phyloP scores from a whole-genome alignment of 306 rosid genomes.

The Cotoneaster glaucophyllus region DNA sequence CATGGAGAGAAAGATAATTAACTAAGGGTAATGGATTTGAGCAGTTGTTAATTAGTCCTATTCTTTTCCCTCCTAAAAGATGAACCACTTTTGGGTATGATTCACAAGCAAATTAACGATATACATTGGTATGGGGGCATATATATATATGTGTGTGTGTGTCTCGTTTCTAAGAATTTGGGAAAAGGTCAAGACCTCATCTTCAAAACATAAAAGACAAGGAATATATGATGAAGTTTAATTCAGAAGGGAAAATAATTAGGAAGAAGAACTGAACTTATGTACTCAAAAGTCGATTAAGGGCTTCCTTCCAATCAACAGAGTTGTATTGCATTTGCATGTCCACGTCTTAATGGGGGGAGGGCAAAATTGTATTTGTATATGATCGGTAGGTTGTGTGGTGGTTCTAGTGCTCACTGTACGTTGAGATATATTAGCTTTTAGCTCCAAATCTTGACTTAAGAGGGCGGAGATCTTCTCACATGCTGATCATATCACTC shows the following conservation, averaged over 20 bases:
- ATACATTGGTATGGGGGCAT: not conserved
- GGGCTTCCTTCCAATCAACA: too few species aligned
- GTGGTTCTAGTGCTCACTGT: not conserved
- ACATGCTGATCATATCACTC: conserved; percentile 49
- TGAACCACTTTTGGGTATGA: not conserved
- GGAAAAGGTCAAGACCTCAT: not conserved
- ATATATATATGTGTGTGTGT: too few species aligned
- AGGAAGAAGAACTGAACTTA: too few species aligned
- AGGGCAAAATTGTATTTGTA: not conserved
- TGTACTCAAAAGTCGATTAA: too few species aligned
- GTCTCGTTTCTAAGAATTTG: not conserved
- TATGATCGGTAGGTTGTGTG: not conserved
- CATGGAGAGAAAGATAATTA: not conserved
- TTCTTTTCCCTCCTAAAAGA: not conserved
- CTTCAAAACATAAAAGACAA: not conserved
- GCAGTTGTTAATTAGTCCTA: not conserved
- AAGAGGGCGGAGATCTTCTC: conserved; percentile 34
- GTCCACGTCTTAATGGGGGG: not conserved
- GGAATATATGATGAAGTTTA: not conserved
- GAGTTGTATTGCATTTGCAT: too few species aligned
- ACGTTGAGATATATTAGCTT: conserved; percentile 18
- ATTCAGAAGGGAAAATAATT: too few species aligned
- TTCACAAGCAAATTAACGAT: not conserved
- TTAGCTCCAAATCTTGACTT: conserved; percentile 53
- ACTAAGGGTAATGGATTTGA: not conserved